phyloP scores from a whole-genome alignment of 139 green algal genomes.

The Monoraphidium neglectum region DNA sequence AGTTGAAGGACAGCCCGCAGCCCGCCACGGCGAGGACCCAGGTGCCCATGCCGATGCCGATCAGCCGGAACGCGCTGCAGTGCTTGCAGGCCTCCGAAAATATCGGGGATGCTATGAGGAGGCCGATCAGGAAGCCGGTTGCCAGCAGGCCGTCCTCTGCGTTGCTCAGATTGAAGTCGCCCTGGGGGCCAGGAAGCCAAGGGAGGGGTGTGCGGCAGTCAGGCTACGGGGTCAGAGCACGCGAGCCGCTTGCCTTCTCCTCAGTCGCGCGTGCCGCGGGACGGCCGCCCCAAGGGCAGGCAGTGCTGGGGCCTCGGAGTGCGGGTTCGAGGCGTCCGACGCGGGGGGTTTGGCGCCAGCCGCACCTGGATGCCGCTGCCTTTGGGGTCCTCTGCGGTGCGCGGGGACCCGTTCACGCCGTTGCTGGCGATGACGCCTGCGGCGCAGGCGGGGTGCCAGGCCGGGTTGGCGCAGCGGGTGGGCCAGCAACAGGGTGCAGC shows the following conservation, averaged over 20 bases:
- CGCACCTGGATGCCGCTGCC: constrained; percentile 68
- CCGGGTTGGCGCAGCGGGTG: neutral
- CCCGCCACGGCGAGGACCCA: constrained; percentile 75
- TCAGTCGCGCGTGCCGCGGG: too few species aligned
- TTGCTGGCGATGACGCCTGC: constrained; percentile 90
- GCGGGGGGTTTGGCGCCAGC: too few species aligned
- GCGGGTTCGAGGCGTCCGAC: too few species aligned
- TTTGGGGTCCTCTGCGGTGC: constrained; percentile 30
- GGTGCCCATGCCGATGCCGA: constrained; percentile 85
- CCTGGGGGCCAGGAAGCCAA: constrained; percentile 49
- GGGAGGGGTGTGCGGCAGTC: too few species aligned
- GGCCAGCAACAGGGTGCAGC: neutral
- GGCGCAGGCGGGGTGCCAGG: neutral
- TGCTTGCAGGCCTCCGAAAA: constrained; percentile 84
- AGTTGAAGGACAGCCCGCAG: constrained; percentile 71
- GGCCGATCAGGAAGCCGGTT: constrained; percentile 92
- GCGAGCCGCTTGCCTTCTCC: too few species aligned
- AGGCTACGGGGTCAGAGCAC: too few species aligned
- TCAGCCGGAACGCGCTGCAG: constrained; percentile 68
- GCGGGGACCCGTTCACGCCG: constrained; percentile 81
- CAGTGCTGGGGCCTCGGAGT: too few species aligned
- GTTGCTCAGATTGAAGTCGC: constrained; percentile 83
- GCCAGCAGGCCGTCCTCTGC: constrained; percentile 92
- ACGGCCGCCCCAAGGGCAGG: too few species aligned
- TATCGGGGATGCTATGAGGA: constrained; percentile 88